phyloP scores from a whole-genome alignment of 129 eudicot species.

The Chrysanthemum lavandulifolium region DNA sequence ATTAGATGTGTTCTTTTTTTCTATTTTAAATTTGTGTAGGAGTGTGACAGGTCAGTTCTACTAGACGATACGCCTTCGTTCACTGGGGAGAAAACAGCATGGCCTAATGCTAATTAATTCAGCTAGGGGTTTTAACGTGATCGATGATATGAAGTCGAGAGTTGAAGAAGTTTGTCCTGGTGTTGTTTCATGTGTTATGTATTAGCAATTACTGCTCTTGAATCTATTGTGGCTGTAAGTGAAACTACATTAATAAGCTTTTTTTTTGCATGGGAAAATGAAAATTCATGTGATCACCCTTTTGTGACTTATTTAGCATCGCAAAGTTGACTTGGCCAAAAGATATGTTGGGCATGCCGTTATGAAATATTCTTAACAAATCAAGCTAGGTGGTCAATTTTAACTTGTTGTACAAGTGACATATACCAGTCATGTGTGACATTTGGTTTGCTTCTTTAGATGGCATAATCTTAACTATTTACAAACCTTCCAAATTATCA shows the following conservation, averaged over 20 bases:
- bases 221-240: slow-evolving; percentile 42
- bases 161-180: slow-evolving; percentile 50
- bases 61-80: slow-evolving; percentile 52
- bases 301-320: no score
- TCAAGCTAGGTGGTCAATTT: no score
- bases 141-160: slow-evolving; percentile 42
- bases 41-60: slow-evolving; percentile 54
- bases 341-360: no score
- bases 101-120: slow-evolving; percentile 47
- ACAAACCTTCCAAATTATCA: no score
- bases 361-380: no score
- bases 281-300: no score
- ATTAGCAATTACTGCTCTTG: slow-evolving; percentile 48
- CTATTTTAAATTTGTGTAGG: slow-evolving; percentile 24
- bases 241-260: background rate
- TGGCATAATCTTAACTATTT: no score
- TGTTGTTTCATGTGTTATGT: slow-evolving; percentile 62
- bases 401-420: no score
- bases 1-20: background rate
- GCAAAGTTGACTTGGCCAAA: no score
- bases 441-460: no score
- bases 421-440: no score
- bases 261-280: background rate
- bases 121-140: slow-evolving; percentile 40
- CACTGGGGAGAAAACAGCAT: slow-evolving; percentile 45